These are phyloP conservation scores for Phaffia tasmanica DNA, from an alignment of 768 basidiomycete species.

Conservation along the genomic window DNA sequence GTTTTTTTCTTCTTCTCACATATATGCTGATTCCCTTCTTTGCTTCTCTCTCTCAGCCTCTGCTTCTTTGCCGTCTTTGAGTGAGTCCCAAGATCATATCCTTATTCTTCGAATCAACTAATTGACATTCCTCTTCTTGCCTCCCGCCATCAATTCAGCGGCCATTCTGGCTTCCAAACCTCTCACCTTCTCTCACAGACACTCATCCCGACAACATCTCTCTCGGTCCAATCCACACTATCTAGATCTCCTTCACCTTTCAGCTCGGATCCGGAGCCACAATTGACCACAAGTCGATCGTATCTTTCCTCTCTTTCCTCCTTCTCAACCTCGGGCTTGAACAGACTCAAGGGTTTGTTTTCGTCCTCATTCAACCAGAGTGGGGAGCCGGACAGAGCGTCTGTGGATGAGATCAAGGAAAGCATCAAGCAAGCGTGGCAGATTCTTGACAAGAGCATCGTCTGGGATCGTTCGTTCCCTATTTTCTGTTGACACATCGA, in stretches of 20 bases:
- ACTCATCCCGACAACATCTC: constrained; percentile 69
- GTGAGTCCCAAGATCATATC: constrained; percentile 17
- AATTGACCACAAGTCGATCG: neutral
- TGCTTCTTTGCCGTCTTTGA: constrained; percentile 66
- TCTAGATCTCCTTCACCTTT: constrained; percentile 5
- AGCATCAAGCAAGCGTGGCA: neutral
- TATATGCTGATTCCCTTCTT: constrained; percentile 33
- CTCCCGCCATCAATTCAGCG: constrained; percentile 39
- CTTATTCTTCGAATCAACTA: constrained; percentile 10
- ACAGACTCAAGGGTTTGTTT: too few species aligned
- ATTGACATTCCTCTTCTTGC: constrained; percentile 34
- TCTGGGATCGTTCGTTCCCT: constrained; percentile 19
- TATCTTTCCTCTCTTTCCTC: neutral
- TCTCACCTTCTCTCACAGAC: constrained; percentile 70
- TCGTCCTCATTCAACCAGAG: too few species aligned
- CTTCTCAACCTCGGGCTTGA: too few species aligned
- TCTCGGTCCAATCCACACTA: constrained; percentile 48
- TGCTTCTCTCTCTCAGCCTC: constrained; percentile 51
- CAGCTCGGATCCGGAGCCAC: too few species aligned
- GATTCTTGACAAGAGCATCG: constrained; percentile 16
- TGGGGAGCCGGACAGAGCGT: too few species aligned
- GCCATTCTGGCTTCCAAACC: constrained; percentile 74
- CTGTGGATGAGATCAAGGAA: too few species aligned
- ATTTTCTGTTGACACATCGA: neutral
- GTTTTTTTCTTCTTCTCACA: neutral